Percentiles rank a stretch among this genome's conserved stretches.
Conservation (phyloP, 108 stramenopile species). For the Cylindrotheca fusiformis region DNA sequence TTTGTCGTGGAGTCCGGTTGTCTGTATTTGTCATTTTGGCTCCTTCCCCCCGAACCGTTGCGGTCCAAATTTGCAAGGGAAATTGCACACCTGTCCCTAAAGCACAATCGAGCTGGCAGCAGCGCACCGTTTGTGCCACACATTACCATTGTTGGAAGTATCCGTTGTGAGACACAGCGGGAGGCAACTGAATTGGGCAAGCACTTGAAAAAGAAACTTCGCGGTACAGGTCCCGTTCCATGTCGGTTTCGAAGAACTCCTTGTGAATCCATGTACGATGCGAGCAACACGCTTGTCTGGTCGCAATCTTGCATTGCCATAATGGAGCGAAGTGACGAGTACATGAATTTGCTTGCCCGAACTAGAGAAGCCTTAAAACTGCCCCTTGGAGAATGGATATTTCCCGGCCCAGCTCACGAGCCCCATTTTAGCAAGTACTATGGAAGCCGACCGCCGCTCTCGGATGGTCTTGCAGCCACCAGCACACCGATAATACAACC, state of each 20-base stretch:
- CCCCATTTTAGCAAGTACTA: constrained; percentile 9
- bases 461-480: too few relatives aligned
- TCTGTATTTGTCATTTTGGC: constrained; percentile 2
- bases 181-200: constrained; percentile 4
- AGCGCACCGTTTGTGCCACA: constrained; percentile 11
- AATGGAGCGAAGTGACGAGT: constrained; percentile 12
- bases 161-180: neutral
- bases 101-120: neutral
- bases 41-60: neutral
- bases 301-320: constrained; percentile 9
- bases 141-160: constrained; percentile 6
- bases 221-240: neutral
- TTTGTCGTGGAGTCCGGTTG: neutral
- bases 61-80: constrained; percentile 1
- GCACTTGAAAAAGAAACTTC: neutral
- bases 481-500: neutral
- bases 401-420: constrained; percentile 6
- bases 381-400: constrained; percentile 11
- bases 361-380: constrained; percentile 2
- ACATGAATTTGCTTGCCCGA: constrained; percentile 1
- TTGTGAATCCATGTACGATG: constrained; percentile 7
- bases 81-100: constrained; percentile 1
- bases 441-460: constrained; percentile 8
- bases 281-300: neutral
- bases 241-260: constrained; percentile 1